phyloP scores from a whole-genome alignment of 345 rosid species.

The Salix arbutifolia region DNA sequence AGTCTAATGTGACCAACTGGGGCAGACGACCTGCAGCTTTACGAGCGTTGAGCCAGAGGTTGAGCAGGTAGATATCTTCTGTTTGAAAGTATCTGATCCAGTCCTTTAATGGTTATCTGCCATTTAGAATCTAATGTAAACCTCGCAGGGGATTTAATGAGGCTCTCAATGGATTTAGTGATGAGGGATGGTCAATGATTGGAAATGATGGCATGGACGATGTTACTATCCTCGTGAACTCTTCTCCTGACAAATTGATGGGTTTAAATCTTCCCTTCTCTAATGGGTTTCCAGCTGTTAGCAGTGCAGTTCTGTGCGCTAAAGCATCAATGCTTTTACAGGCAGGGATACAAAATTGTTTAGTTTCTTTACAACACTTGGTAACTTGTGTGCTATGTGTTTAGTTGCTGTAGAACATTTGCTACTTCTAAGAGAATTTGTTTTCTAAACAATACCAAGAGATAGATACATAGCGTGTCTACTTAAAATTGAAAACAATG shows the following conservation, averaged over 20 bases:
- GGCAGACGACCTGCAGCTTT: slow-evolving; percentile 95
- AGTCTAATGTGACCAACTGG: slow-evolving; percentile 77
- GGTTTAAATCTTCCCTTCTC: slow-evolving; percentile 74
- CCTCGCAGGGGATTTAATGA: slow-evolving; percentile 86
- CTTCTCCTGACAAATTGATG: slow-evolving; percentile 94
- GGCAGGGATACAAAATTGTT: slow-evolving; percentile 37
- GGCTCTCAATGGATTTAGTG: slow-evolving; percentile 89
- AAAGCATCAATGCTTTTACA: slow-evolving; percentile 98
- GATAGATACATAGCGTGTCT: no score
- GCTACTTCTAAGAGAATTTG: neutral
- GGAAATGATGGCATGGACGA: slow-evolving; percentile 96
- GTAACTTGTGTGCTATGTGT: neutral
- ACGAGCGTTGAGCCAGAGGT: slow-evolving; percentile 86
- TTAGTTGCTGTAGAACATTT: neutral
- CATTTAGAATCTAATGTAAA: slow-evolving; percentile 9
- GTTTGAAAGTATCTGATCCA: neutral
- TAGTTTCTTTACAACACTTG: neutral
- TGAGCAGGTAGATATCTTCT: slow-evolving; percentile 67
- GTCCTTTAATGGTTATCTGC: neutral
- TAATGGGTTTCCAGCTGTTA: slow-evolving; percentile 82
- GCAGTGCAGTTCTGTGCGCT: slow-evolving; percentile 81
- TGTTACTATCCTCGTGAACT: slow-evolving; percentile 86
- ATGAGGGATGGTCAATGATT: slow-evolving; percentile 94
- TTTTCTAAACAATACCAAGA: no score
- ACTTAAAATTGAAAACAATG: no score